Base-by-base conservation (phyloP, 495 filamentous ascomycete genomes). In the Xylaria grammica region DNA sequence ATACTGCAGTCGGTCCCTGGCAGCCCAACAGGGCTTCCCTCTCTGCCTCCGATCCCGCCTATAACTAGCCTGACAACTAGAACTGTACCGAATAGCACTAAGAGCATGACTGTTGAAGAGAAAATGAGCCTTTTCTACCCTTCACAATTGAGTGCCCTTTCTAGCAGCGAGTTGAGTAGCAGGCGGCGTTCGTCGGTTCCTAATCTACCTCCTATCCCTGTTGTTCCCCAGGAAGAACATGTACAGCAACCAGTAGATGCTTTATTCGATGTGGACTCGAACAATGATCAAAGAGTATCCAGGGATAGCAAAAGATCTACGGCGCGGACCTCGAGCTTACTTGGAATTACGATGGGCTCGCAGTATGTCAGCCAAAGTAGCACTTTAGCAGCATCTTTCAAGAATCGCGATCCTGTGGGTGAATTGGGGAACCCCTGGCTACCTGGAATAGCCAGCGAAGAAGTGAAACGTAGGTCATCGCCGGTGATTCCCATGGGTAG, bases 31-130 rank as follows among this genome's bases (percentile, higher is more conserved):
- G 69, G 75, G 45, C 72, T 84, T 17, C 80, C 80, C 1, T 77
- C 79, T 6, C 74, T 80, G 6, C 83, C 82, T 10, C 69, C 76
- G 32, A 73, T 81, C 0, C 81, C 81, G n/a, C 79, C 71, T 38
- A 77, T 72, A 40, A 76, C 76, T 4, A 69, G 69, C 5, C 67
- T 68, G 40, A 60, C 65, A 0, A 36, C 64, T 13, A 66, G 79
- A 13, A 74, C 75, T 3, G 68, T 77, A 26, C 74, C 81, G 2
- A 82, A 81, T 61, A 72, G 79, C 55, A 82, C 79, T 17, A 81
- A 81, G 75, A 84, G 83, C 65, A 85, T 84, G 82, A 82, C 83
- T 0, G 75, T 82, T 29, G 73, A 84, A 22, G 82, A 85, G 63
- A 85, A 84, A 66, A 79, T 85, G 63, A 72, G 71, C 17, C 65